phyloP scores from a whole-genome alignment of 1,139 yeast genomes.

The Yamadazyma friedrichii region DNA sequence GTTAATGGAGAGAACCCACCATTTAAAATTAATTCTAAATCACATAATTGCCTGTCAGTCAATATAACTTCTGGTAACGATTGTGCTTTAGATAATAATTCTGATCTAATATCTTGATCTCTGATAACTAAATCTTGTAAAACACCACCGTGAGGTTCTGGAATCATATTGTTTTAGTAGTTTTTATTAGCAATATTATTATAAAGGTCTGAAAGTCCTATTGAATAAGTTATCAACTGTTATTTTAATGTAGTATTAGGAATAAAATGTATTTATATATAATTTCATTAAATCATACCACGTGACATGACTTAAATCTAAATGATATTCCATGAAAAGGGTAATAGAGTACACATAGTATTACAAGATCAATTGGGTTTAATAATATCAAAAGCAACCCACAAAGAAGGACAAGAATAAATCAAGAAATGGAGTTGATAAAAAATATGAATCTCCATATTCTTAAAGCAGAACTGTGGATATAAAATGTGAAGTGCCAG shows the following conservation, averaged over 20 bases:
- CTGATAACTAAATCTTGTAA: constrained; percentile 84
- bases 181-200: not conserved
- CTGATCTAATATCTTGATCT: constrained; percentile 61
- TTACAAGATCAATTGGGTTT: not conserved
- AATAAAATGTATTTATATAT: not conserved
- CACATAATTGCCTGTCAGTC: constrained; percentile 90
- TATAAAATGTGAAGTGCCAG: too few relatives aligned
- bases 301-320: constrained; percentile 20
- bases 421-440: not conserved
- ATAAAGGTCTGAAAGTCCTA: too few relatives aligned
- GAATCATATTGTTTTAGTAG: constrained; percentile 36
- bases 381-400: not conserved
- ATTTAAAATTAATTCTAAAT: constrained; percentile 82
- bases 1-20: constrained; percentile 95
- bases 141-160: constrained; percentile 88
- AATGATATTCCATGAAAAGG: not conserved
- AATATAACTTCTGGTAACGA: constrained; percentile 53
- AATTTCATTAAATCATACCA: constrained; percentile 16
- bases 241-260: not conserved
- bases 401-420: not conserved
- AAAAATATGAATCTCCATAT: too few relatives aligned
- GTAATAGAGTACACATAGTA: not conserved
- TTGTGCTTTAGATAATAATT: constrained; percentile 54
- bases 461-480: too few relatives aligned
- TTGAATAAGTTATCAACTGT: not conserved